Evolutionary conservation across 1,284 basidiomycete genomes (phyloP).

Genomic region (Salmacisia buchloeana): DNA sequence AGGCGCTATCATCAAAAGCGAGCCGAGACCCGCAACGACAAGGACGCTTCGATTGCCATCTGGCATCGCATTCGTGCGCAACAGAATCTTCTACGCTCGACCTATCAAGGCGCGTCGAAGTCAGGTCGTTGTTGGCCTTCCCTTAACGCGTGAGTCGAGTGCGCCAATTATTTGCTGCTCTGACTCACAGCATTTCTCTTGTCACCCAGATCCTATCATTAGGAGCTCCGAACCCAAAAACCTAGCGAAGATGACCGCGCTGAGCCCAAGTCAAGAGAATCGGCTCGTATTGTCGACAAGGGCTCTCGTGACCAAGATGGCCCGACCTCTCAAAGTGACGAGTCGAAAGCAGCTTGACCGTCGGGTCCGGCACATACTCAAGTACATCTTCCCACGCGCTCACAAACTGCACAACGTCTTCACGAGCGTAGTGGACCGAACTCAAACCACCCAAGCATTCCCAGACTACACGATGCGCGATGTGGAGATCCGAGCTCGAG

Average conservation of each 20-base stretch:
- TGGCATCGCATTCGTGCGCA: constrained; percentile 60
- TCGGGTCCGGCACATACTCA: constrained; percentile 62
- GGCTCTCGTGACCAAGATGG: constrained; percentile 13
- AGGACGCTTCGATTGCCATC: constrained; percentile 39
- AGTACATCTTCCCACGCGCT: constrained; percentile 77
- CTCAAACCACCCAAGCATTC: constrained; percentile 45
- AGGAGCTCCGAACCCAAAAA: background rate
- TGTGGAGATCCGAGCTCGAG: constrained; percentile 61
- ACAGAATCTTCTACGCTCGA: constrained; percentile 65
- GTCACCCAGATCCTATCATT: constrained; percentile 12
- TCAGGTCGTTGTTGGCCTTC: constrained; percentile 60
- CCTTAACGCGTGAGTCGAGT: constrained; percentile 59
- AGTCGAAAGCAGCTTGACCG: constrained; percentile 22
- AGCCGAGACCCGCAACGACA: background rate
- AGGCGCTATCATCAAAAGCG: too few relatives aligned
- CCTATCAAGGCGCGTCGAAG: constrained; percentile 57
- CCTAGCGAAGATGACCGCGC: constrained; percentile 1
- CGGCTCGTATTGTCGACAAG: background rate
- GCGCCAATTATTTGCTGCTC: background rate
- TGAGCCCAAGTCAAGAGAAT: background rate
- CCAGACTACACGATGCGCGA: constrained; percentile 64
- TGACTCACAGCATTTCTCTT: background rate
- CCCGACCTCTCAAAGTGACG: background rate
- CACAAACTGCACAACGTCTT: constrained; percentile 65
- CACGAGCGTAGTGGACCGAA: constrained; percentile 28